These are phyloP conservation scores for Potentilla sterilis DNA, from an alignment of 306 rosid genomes.

Conservation along the genomic window DNA sequence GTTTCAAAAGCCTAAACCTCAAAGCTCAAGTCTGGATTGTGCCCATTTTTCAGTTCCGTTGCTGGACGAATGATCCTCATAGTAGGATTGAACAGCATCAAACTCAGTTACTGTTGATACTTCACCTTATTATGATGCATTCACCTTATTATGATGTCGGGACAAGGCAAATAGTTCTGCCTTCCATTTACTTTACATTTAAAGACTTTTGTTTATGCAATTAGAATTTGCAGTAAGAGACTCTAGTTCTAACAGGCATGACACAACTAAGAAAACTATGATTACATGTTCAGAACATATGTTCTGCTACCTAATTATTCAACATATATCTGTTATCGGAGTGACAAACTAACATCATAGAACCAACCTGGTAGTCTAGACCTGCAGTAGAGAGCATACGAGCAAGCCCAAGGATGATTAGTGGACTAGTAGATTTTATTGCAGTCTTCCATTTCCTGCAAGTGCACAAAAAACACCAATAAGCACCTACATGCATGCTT, in stretches of 20 bases:
- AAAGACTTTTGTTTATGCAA: background rate
- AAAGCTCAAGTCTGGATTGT: background rate
- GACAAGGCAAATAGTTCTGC: background rate
- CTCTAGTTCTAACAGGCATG: background rate
- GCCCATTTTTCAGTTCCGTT: background rate
- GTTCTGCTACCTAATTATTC: background rate
- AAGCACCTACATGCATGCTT: background rate
- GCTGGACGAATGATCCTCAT: background rate
- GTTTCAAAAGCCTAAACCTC: conserved; percentile 1
- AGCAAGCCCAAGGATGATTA: conserved; percentile 64
- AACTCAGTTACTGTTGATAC: background rate
- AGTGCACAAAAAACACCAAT: background rate
- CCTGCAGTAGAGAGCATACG: conserved; percentile 73
- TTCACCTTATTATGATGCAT: background rate
- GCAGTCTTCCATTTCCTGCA: conserved; percentile 66
- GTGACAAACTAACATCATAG: background rate
- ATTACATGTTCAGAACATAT: background rate
- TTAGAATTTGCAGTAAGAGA: background rate
- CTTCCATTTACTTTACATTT: background rate
- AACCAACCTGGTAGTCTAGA: conserved; percentile 78
- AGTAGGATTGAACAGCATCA: background rate
- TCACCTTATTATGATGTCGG: too few relatives aligned
- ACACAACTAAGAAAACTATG: background rate
- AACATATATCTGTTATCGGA: background rate
- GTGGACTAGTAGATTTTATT: conserved; percentile 63